A percentile compares a stretch with the other conserved stretches of the same genome.
Evolutionary conservation across 139 green algal genomes (phyloP).

Genomic region (Picochlorum sp.): DNA sequence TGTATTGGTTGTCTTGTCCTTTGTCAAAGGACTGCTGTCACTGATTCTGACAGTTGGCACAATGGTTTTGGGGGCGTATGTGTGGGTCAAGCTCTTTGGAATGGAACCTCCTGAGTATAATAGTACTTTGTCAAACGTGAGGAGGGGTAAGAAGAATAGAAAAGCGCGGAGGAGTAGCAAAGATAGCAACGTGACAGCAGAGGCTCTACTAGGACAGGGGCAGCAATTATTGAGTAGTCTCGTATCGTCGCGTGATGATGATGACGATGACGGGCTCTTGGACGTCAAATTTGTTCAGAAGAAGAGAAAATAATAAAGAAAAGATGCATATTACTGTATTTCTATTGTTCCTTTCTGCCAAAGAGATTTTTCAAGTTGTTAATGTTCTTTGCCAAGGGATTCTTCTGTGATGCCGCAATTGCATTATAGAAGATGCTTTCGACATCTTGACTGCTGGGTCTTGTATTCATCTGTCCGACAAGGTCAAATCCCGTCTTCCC

Average conservation of each 20-base stretch:
- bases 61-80: conserved; percentile 28
- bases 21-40: conserved; percentile 39
- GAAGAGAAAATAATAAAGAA: not conserved
- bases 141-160: not conserved
- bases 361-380: conserved; percentile 13
- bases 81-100: conserved; percentile 27
- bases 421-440: conserved; percentile 4
- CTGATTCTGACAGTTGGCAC: conserved; percentile 35
- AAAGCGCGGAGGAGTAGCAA: not conserved
- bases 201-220: too few relatives aligned
- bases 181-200: not conserved
- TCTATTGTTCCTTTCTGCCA: not conserved
- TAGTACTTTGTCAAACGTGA: not conserved
- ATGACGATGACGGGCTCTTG: not conserved
- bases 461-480: conserved; percentile 22
- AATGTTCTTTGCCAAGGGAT: conserved; percentile 1
- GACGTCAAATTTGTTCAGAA: conserved; percentile 10
- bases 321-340: not conserved
- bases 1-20: conserved; percentile 29
- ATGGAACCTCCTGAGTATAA: conserved; percentile 12
- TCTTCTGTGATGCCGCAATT: not conserved
- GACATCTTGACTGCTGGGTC: conserved; percentile 9
- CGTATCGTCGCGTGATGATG: not conserved
- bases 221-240: too few relatives aligned
- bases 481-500: conserved; percentile 1